A percentile compares a stretch with the other conserved stretches of the same genome.
These are phyloP conservation scores for Scutellaria barbata DNA, from an alignment of 257 asterid genomes.

Conservation along the genomic window DNA sequence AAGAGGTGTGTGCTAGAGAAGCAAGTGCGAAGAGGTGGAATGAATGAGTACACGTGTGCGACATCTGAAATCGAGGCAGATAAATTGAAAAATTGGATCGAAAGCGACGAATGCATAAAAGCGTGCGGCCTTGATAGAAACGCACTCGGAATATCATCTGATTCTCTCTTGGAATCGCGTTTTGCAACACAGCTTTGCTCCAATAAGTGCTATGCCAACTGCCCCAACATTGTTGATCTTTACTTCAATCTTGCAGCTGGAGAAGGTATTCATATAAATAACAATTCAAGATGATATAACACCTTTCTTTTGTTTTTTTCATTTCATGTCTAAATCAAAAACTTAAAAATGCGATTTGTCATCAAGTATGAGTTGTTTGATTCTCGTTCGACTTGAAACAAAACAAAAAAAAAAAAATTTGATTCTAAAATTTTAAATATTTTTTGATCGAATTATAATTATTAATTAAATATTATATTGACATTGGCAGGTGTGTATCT, in stretches of 20 bases:
- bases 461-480: not conserved
- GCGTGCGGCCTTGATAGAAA: conserved; percentile 68
- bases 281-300: no score
- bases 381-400: no score
- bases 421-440: no score
- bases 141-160: conserved; percentile 83
- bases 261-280: conserved; percentile 28
- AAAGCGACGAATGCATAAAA: conserved; percentile 60
- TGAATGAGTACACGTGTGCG: conserved; percentile 54
- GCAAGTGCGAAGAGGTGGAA: conserved; percentile 49
- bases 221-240: conserved; percentile 77
- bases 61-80: conserved; percentile 69
- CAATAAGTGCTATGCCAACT: conserved; percentile 50
- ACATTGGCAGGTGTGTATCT: conserved; percentile 59
- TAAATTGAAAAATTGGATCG: conserved; percentile 53
- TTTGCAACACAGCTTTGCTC: conserved; percentile 72
- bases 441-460: not conserved
- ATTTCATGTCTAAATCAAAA: not conserved
- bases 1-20: conserved; percentile 81
- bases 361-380: no score
- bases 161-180: conserved; percentile 59
- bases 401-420: no score
- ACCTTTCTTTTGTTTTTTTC: no score
- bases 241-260: conserved; percentile 83
- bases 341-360: not conserved